Evolutionary conservation across 345 rosid species (phyloP).

Genomic region (Angophora floribunda): DNA sequence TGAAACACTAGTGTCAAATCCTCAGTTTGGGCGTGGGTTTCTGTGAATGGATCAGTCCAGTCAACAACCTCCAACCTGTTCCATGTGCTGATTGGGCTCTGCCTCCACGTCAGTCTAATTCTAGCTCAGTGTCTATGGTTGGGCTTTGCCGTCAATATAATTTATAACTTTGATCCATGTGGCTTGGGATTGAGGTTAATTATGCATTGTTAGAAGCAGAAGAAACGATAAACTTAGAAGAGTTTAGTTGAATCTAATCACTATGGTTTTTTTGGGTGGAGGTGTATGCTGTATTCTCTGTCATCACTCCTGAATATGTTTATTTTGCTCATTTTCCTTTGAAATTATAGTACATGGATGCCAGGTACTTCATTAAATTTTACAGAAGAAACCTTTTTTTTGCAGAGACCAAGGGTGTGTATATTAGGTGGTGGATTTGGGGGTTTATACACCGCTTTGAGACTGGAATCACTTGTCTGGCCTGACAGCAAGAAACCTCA

Average conservation of each 20-base stretch:
- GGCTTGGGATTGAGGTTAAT: background rate
- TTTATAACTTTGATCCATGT: background rate
- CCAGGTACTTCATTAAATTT: background rate
- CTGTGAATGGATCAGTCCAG: background rate
- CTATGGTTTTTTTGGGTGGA: background rate
- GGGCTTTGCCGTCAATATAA: background rate
- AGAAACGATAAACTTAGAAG: background rate
- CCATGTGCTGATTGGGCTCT: background rate
- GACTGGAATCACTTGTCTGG: conserved; percentile 89
- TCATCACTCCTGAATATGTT: background rate
- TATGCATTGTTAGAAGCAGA: background rate
- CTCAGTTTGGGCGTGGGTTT: background rate
- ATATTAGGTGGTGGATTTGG: conserved; percentile 87
- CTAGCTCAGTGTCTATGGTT: background rate
- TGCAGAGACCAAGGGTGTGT: conserved; percentile 56
- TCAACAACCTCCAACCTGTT: background rate
- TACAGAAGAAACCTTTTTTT: background rate
- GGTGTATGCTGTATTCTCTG: background rate
- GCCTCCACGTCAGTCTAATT: background rate
- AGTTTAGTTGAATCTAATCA: background rate
- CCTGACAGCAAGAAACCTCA: conserved; percentile 76
- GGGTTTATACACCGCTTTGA: conserved; percentile 83
- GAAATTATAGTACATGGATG: background rate
- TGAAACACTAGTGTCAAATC: background rate
- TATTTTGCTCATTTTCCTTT: background rate